Conservation (phyloP, 441 rosid species). For the Croton setiger region DNA sequence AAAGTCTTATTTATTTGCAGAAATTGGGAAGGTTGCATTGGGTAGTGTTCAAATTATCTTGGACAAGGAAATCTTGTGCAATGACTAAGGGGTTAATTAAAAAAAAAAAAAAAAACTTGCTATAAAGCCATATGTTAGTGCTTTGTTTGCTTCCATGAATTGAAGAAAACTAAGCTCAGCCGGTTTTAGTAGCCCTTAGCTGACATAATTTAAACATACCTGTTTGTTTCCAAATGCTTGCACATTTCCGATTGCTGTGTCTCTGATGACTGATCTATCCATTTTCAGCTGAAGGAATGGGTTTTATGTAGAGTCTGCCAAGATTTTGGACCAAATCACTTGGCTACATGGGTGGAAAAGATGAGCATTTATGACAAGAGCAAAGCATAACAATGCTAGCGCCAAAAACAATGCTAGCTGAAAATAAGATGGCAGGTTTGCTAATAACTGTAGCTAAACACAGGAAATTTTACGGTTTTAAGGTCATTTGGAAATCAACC, state of each 20-base stretch:
- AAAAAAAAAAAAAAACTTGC: too few species aligned
- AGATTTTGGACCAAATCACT: slow-evolving; percentile 7
- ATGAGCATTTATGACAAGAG: slow-evolving; percentile 5
- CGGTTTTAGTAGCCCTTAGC: not conserved
- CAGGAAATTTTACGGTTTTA: not conserved
- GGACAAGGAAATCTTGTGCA: too few species aligned
- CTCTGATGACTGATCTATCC: not conserved
- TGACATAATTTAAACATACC: not conserved
- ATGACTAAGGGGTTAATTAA: too few species aligned
- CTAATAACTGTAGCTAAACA: not conserved
- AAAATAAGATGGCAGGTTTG: not conserved
- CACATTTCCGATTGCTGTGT: not conserved
- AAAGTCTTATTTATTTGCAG: too few species aligned
- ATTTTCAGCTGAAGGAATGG: slow-evolving; percentile 14
- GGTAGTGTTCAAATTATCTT: too few species aligned
- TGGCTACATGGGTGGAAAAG: slow-evolving; percentile 12
- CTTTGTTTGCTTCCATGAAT: too few species aligned
- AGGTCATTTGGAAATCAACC: too few species aligned
- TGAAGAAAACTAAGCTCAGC: too few species aligned
- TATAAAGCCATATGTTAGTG: too few species aligned
- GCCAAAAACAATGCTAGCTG: not conserved
- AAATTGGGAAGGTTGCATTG: too few species aligned
- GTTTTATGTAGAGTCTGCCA: slow-evolving; percentile 15
- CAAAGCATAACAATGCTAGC: not conserved
- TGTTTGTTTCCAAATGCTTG: slow-evolving; percentile 2